Base-by-base conservation (phyloP, 164 flowering plant species). In the Berberis thunbergii region DNA sequence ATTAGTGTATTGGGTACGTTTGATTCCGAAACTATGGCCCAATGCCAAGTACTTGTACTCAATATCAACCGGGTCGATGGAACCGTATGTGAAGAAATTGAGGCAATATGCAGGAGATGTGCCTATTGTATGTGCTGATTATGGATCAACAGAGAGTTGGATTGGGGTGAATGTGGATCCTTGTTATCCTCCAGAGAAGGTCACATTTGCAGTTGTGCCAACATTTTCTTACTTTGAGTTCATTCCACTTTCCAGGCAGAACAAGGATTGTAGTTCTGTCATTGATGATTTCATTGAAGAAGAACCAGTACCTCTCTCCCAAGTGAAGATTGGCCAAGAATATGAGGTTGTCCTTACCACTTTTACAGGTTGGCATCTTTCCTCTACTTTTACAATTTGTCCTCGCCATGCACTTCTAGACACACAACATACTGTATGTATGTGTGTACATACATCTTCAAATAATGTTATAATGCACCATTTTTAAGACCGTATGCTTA, bases 101-200 rank as follows among this genome's bases (percentile, higher is more conserved):
- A 77, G 85, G 80, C 91, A 84, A 65, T 92, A 86, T 67, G 84
- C 86, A 2, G 90, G 87, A 40, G 73, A 69, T 8, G 65, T 92
- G 77, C 83, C 95, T 0, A 56, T 92, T 43, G 85, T 92, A 44
- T 82, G 96, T 75, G 98, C 91, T 3, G 98, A 92, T 60, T 92
- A 92, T 75, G 98, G 98, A 13, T 80, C 98, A 0, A 84, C 95
- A 2, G 98, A 92, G 81, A 75, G 97, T 49, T 92, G 97, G 98
- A 85, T 92, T 57, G 97, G 93, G 6, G 97, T 80, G 5, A 92
- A 92, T 73, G 63, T 88, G 38, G 87, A 89, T 60, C 96, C 96
- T 39, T 67, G 48, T 59, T 65, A 62, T 10, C 84, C 90, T 1
- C 94, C 97, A 2, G 97, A 92, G 65, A 59, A 69, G 12, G 97